Percentiles rank a stretch among this genome's conserved stretches.
These are phyloP conservation scores for Solanum arcanum DNA, from an alignment of 257 asterid species.

Conservation along the genomic window DNA sequence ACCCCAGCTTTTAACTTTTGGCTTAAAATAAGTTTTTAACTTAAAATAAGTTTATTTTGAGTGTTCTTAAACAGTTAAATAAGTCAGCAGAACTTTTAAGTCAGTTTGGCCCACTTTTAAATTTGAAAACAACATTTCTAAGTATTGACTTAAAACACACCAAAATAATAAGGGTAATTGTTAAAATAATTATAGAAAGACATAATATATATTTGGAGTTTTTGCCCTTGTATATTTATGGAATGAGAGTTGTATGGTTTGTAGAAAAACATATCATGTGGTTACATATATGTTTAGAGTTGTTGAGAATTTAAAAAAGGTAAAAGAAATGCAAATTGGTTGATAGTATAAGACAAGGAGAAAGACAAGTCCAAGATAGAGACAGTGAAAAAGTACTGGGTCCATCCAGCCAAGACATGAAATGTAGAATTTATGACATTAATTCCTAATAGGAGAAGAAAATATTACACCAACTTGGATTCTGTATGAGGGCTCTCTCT, in stretches of 20 bases:
- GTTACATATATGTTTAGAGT: background rate
- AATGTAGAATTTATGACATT: slow-evolving; percentile 11
- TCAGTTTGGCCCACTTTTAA: too few relatives aligned
- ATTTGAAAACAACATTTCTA: too few relatives aligned
- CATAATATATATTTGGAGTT: background rate
- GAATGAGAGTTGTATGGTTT: background rate
- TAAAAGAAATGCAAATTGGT: too few relatives aligned
- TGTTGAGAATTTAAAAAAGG: background rate
- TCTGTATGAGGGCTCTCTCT: slow-evolving; percentile 15
- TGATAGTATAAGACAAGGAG: background rate
- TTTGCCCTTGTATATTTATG: background rate
- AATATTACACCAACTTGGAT: slow-evolving; percentile 36
- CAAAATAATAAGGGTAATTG: too few relatives aligned
- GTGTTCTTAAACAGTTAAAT: too few relatives aligned
- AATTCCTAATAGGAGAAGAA: slow-evolving; percentile 24
- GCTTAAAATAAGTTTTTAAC: too few relatives aligned
- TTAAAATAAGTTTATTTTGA: too few relatives aligned
- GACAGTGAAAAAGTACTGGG: background rate
- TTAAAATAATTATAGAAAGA: background rate
- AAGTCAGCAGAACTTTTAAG: too few relatives aligned
- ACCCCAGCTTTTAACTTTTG: too few relatives aligned
- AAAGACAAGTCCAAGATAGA: background rate
- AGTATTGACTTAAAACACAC: background rate
- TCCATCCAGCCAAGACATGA: background rate
- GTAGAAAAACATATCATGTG: background rate